Conservation (phyloP, 139 green algal species). For the Gonium pectorale region DNA sequence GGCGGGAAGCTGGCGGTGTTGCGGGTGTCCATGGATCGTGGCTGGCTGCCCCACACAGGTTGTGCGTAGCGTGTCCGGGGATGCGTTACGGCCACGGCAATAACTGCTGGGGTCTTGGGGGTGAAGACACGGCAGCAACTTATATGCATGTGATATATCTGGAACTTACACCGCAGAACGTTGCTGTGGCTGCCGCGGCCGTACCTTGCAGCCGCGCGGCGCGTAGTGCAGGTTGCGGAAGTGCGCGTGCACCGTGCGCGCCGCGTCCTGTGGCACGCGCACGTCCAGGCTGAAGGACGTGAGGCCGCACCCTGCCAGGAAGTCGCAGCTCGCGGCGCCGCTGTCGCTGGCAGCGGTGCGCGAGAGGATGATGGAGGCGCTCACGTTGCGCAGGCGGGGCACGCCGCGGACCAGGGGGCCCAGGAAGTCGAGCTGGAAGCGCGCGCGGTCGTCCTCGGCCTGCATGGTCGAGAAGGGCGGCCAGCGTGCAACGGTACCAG, state of each 20-base stretch:
- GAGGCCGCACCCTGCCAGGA: slow-evolving; percentile 5
- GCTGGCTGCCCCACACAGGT: no score
- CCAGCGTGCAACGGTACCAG: not conserved
- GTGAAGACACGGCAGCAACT: no score
- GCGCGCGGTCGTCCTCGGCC: slow-evolving; percentile 35
- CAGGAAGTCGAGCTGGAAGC: slow-evolving; percentile 45
- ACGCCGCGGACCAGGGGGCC: not conserved
- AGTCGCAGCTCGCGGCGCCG: slow-evolving; percentile 16
- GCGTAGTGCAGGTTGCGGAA: slow-evolving; percentile 28
- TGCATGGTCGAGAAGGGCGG: not conserved
- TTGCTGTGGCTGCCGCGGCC: no score
- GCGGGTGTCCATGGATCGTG: no score
- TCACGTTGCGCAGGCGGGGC: slow-evolving; percentile 5
- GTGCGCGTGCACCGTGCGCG: slow-evolving; percentile 6
- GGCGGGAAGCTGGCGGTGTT: no score
- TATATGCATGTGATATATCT: no score
- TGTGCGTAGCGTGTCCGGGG: no score
- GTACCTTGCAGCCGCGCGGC: slow-evolving; percentile 23
- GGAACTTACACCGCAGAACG: no score
- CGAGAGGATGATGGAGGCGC: slow-evolving; percentile 8
- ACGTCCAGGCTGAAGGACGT: slow-evolving; percentile 14
- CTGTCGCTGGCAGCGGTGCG: slow-evolving; percentile 8
- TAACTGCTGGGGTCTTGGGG: no score
- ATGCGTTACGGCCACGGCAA: no score
- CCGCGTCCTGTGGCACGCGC: slow-evolving; percentile 30